These are phyloP conservation scores for Aspergillus sp. DNA, from an alignment of 2,329 filamentous ascomycete genomes.

Conservation along the genomic window DNA sequence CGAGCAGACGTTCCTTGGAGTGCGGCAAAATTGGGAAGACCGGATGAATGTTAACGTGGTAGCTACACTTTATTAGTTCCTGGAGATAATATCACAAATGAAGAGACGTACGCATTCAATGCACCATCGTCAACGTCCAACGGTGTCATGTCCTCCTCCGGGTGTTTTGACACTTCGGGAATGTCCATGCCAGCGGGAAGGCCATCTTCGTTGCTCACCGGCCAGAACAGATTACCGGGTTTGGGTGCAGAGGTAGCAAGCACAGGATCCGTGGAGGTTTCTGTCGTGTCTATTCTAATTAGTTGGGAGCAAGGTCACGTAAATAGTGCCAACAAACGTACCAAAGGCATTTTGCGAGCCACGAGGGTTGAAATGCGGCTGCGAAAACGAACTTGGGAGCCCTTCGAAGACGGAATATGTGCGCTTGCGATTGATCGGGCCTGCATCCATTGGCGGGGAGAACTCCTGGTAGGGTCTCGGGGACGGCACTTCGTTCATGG, in stretches of 20 bases:
- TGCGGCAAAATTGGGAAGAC: slow-evolving; percentile 37
- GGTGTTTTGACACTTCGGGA: slow-evolving; percentile 24
- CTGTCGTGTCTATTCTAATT: slow-evolving; percentile 15
- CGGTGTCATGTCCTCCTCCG: slow-evolving; percentile 29
- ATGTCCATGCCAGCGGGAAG: slow-evolving; percentile 27
- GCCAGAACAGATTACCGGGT: slow-evolving; percentile 35
- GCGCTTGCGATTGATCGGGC: slow-evolving; percentile 40
- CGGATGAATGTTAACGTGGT: slow-evolving; percentile 36
- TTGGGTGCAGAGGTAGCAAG: slow-evolving; percentile 29
- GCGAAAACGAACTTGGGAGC: slow-evolving; percentile 36
- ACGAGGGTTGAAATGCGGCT: slow-evolving; percentile 30
- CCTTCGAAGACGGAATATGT: slow-evolving; percentile 46
- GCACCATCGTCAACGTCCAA: slow-evolving; percentile 34
- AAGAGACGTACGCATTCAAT: slow-evolving; percentile 29
- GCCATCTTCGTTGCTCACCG: slow-evolving; percentile 25
- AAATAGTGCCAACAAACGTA: slow-evolving; percentile 8
- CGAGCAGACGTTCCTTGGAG: slow-evolving; percentile 31
- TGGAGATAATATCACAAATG: slow-evolving; percentile 1
- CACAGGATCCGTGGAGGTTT: slow-evolving; percentile 31
- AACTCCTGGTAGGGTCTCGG: slow-evolving; percentile 47
- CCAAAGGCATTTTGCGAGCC: slow-evolving; percentile 31
- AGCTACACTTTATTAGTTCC: slow-evolving; percentile 20
- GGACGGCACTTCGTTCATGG: slow-evolving; percentile 37
- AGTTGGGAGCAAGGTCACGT: slow-evolving; percentile 3
- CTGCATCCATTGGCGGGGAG: slow-evolving; percentile 43